Base-by-base conservation (phyloP, 2,329 filamentous ascomycete genomes). In the Gnomoniopsis sp. region DNA sequence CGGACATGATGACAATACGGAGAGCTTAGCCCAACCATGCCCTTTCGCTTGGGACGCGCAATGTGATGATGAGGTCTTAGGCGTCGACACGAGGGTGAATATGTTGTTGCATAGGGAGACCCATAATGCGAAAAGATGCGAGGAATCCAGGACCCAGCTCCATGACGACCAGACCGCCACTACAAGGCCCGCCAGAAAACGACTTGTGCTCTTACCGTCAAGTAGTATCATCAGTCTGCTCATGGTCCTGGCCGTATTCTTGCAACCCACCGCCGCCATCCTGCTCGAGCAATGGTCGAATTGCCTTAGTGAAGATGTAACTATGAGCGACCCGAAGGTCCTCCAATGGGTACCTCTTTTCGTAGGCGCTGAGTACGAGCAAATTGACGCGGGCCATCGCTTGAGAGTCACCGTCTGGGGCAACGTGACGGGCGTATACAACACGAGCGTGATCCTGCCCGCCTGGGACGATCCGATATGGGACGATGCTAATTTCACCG, bases 351-450 rank as follows among this genome's bases (percentile, higher is more conserved):
- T 86, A 14, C 93, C 95, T 2, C 72, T 88, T 38, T 86, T 83
- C 65, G 84, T 95, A 58, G 86, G 90, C 67, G 93, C 90, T 58
- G 75, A 77, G 21, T 96, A 96, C 77, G 82, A 91, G 66, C 79
- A 82, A 30, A 72, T 76, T 15, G 75, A 82, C 63, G 71, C 82
- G 4, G 80, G 76, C 53, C 85, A 93, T 69, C 84, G 81, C 44
- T 79, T 99, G 51, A 86, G 84, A 63, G 77, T 97, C 57, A 95
- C 87, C 1, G 83, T 96, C 49, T 98, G 91, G 77, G 93, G 93
- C 53, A 97, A 98, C 73, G 91, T 98, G 33, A 90, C 88, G 10
- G 95, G 95, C 49, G 85, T 88, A 53, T 79, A 82, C 48, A 78
- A 79, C 2, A 59, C 52, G 10, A 69, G 74, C 14, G 75, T 77